Conservation (phyloP, 768 basidiomycete genomes). For the Mycena alexandri region DNA sequence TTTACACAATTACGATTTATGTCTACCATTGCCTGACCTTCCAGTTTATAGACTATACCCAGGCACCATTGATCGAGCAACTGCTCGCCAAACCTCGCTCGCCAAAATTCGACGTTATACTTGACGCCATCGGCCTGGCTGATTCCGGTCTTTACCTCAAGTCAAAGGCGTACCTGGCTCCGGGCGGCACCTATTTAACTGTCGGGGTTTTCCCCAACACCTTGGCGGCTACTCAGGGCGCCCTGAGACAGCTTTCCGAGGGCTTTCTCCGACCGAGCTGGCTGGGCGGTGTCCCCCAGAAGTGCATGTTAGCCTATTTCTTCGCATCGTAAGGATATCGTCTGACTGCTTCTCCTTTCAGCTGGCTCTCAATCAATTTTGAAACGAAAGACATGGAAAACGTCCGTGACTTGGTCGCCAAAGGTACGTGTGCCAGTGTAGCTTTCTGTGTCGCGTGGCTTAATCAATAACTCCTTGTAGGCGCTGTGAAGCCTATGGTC, state of each 20-base stretch:
- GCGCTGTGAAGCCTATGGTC: constrained; percentile 58
- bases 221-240: constrained; percentile 48
- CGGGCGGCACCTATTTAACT: constrained; percentile 65
- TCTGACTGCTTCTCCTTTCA: neutral
- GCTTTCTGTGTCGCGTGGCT: neutral
- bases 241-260: constrained; percentile 49
- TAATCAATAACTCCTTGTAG: constrained; percentile 36
- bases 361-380: no score
- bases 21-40: neutral
- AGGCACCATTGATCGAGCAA: constrained; percentile 59
- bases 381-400: constrained; percentile 36
- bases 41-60: constrained; percentile 74
- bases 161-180: constrained; percentile 64
- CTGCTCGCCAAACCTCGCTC: constrained; percentile 53
- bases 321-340: neutral
- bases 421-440: constrained; percentile 19
- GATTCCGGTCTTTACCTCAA: constrained; percentile 63
- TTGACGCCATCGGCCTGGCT: constrained; percentile 67
- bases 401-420: constrained; percentile 12
- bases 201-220: constrained; percentile 60
- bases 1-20: neutral
- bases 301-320: constrained; percentile 53
- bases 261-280: constrained; percentile 55
- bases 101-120: constrained; percentile 66
- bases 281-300: constrained; percentile 65